Evolutionary conservation across 2,329 filamentous ascomycete genomes (phyloP), one percentile per base, ranked within the genome.

Genomic region (Pyrenochaeta sp.): DNA sequence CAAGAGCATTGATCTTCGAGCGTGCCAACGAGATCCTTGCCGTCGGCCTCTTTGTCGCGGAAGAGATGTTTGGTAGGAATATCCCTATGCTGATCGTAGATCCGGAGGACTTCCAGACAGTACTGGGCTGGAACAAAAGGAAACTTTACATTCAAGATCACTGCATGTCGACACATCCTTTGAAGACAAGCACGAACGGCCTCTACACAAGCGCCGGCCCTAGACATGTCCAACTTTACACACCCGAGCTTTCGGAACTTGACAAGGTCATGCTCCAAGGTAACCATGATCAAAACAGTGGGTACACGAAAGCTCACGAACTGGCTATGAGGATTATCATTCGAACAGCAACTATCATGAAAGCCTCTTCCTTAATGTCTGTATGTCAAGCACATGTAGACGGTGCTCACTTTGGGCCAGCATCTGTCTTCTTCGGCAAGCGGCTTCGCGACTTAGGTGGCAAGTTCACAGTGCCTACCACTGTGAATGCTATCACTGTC

Each of bases 381-480:
- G 60, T 77, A 9, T 63, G 58, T 0, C 73, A 74, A 46, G 74
- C 66, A 19, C 74, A 78, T 37, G 69, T 78, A 8, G 75, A 78
- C 35, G 72, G 75, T 40, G 62, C 73, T 23, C 77, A 77, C 41
- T 73, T 69, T 0, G 75, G 76, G 0, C 69, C 70, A 0, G 72
- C 60, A 3, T 67, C 61, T 9, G 52, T 77, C 0, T 38, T 48
- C 1, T 71, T 77, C 21, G 70, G 74, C 2, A 53, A 74, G 39
- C 60, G 41, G 4, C 57, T 77, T 1, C 58, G 62, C 1, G 46
- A 59, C 4, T 47, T 65, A 32, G 72, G 70, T 2, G 74, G 63
- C 0, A 67, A 58, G n/a, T 62, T 76, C 6, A 47, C 46, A 2
- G 62, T 77, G 1, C 71, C 74, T 0, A 73, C 74, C 0, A 71